Base-by-base conservation (phyloP, 495 filamentous ascomycete species). In the Xylaria venustula region DNA sequence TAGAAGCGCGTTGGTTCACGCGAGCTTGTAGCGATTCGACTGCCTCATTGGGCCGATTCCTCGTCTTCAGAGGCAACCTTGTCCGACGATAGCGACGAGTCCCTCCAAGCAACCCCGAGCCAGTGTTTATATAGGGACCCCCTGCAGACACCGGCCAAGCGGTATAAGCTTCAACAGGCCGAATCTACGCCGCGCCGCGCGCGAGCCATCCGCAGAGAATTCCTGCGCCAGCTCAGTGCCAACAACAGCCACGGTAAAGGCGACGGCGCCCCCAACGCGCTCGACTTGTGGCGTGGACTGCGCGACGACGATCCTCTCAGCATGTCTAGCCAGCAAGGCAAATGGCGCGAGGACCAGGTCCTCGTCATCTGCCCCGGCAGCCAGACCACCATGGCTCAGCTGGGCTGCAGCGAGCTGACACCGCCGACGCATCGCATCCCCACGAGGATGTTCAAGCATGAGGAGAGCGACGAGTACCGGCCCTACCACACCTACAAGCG, bases 321-420 rank as follows among this genome's bases (percentile, higher is more conserved):
- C n/a, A 80, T 80, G 78, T 76, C 77, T 26, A 67, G 63, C 61
- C 76, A 78, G 62, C 74, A 75, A 54, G 73, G 73, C 64, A 81
- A 80, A 63, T 84, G 78, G 74, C 75, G 76, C 65, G 82, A 84
- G 67, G 82, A 84, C 46, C 78, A 81, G 68, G 63, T 82, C 50
- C 76, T 82, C 60, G 85, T 98, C 75, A 93, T 98, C 79, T 91
- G 90, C 73, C 94, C 95, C 41, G 94, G 94, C 67, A 96, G 92
- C 69, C 88, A 91, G 73, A 92, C 89, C 58, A 97, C 92, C 62
- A 85, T 96, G 72, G 95, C 93, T 63, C 94, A 97, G 79, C 83
- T 97, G 19, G 94, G 94, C 47, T 87, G 96, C 40, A 88, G 88
- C 55, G 94, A 98, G 77, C 92, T 96, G 69, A 93, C 91, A 9